phyloP scores from a whole-genome alignment of 2,329 filamentous ascomycete genomes.

The Clarireedia paspali region DNA sequence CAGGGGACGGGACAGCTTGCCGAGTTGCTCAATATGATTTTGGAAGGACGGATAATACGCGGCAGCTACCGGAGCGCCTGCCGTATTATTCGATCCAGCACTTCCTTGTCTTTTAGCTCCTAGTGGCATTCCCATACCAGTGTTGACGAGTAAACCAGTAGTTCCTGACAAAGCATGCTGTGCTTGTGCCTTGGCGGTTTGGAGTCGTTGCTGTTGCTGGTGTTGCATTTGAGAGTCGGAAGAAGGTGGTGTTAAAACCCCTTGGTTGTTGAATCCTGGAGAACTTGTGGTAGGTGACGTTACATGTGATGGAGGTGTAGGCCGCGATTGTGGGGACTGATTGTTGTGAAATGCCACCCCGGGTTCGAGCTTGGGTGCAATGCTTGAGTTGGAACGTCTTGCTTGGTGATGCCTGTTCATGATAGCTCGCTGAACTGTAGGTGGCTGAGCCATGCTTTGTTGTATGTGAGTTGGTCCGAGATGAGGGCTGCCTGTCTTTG shows the following conservation, averaged over 20 bases:
- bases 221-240: conserved; percentile 47
- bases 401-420: conserved; percentile 68
- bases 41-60: conserved; percentile 66
- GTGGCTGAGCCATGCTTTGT: conserved; percentile 63
- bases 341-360: conserved; percentile 29
- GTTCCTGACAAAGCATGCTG: conserved; percentile 23
- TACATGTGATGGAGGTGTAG: conserved; percentile 73
- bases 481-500: conserved; percentile 84
- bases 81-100: conserved; percentile 30
- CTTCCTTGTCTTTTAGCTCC: conserved; percentile 28
- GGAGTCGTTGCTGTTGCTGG: conserved; percentile 34
- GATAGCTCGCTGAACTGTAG: conserved; percentile 72
- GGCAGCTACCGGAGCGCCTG: conserved; percentile 34
- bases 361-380: conserved; percentile 66
- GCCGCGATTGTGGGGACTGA: conserved; percentile 64
- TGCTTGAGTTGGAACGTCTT: conserved; percentile 63
- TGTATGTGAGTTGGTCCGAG: conserved; percentile 61
- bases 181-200: conserved; percentile 21
- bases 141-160: conserved; percentile 19
- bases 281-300: conserved; percentile 60
- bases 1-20: conserved; percentile 61
- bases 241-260: conserved; percentile 53
- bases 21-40: conserved; percentile 85
- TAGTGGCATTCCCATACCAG: conserved; percentile 20
- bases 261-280: conserved; percentile 49